Percentiles rank a stretch among this genome's conserved stretches.
These are phyloP conservation scores for Echium plantagineum DNA, from an alignment of 257 asterid species.

Conservation along the genomic window DNA sequence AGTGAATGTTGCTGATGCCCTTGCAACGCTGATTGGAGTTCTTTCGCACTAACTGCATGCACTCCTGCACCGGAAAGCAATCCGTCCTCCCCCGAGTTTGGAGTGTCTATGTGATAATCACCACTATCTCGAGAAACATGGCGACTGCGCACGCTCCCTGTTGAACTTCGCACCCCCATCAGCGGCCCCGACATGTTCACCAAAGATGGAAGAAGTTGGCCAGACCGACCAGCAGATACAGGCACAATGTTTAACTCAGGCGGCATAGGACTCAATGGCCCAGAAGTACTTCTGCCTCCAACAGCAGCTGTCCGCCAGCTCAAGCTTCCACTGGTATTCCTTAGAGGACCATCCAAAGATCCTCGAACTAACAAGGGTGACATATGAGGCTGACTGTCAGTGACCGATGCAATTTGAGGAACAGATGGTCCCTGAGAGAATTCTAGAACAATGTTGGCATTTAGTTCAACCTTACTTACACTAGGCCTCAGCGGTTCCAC, in stretches of 20 bases:
- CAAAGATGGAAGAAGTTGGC: slow-evolving; percentile 88
- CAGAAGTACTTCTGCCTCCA: slow-evolving; percentile 96
- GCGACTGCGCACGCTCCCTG: slow-evolving; percentile 97
- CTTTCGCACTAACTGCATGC: slow-evolving; percentile 83
- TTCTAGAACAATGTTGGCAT: slow-evolving; percentile 65
- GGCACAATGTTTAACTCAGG: slow-evolving; percentile 88
- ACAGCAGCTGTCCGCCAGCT: slow-evolving; percentile 98
- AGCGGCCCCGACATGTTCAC: slow-evolving; percentile 99
- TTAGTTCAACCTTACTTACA: slow-evolving; percentile 61
- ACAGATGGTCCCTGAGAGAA: slow-evolving; percentile 88
- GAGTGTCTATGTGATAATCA: slow-evolving; percentile 89
- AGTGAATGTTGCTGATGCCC: slow-evolving; percentile 97
- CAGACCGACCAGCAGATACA: slow-evolving; percentile 80
- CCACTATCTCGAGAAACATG: slow-evolving; percentile 98
- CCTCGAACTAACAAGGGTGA: slow-evolving; percentile 96
- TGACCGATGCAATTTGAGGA: slow-evolving; percentile 62
- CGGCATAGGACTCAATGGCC: slow-evolving; percentile 92
- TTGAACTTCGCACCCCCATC: slow-evolving; percentile 91
- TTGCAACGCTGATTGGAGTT: slow-evolving; percentile 93
- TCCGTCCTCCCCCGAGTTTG: slow-evolving; percentile 91
- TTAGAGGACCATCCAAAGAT: slow-evolving; percentile 89
- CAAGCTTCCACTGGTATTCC: slow-evolving; percentile 94
- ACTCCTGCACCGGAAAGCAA: slow-evolving; percentile 55
- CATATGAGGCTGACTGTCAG: slow-evolving; percentile 95
- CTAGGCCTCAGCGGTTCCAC: slow-evolving; percentile 59